Percentiles rank a stretch among this genome's conserved stretches.
phyloP scores from a whole-genome alignment of 306 rosid species.

The Rosa multiflora region DNA sequence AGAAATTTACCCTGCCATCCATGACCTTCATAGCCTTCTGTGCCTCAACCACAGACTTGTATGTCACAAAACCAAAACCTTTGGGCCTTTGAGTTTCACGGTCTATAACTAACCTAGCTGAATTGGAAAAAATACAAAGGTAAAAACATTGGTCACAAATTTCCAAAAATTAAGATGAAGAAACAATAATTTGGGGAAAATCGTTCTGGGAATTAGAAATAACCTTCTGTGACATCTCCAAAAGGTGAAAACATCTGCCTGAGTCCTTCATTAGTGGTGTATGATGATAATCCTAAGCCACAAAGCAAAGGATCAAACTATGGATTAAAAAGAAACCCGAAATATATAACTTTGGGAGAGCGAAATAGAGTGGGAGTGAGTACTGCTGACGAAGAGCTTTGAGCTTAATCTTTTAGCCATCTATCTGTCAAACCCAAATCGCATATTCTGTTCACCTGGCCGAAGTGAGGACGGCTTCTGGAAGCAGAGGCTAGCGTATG shows the following conservation, averaged over 20 bases:
- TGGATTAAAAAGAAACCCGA: not conserved
- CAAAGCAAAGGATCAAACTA: constrained; percentile 17
- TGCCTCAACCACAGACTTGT: constrained; percentile 52
- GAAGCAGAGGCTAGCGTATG: not conserved
- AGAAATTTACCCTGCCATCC: constrained; percentile 74
- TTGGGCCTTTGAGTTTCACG: constrained; percentile 59
- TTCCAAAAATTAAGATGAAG: not conserved
- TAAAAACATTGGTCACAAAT: not conserved
- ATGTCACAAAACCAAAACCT: constrained; percentile 87
- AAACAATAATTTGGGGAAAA: not conserved
- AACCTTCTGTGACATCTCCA: constrained; percentile 59
- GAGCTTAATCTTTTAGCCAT: constrained; percentile 54
- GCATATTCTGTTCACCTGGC: not conserved
- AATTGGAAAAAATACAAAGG: not conserved
- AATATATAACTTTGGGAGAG: not conserved
- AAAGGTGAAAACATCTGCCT: constrained; percentile 58
- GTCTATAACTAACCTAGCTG: constrained; percentile 56
- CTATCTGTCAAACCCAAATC: not conserved
- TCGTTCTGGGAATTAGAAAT: not conserved
- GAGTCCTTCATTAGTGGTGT: constrained; percentile 46
- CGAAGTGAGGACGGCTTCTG: not conserved
- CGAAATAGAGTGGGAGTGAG: constrained; percentile 1
- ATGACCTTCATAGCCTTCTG: constrained; percentile 64
- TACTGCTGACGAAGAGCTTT: constrained; percentile 60
- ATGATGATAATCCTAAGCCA: constrained; percentile 62